A percentile compares a stretch with the other conserved stretches of the same genome.
phyloP scores from a whole-genome alignment of 108 stramenopile species.

The Fistulifera pelliculosa region DNA sequence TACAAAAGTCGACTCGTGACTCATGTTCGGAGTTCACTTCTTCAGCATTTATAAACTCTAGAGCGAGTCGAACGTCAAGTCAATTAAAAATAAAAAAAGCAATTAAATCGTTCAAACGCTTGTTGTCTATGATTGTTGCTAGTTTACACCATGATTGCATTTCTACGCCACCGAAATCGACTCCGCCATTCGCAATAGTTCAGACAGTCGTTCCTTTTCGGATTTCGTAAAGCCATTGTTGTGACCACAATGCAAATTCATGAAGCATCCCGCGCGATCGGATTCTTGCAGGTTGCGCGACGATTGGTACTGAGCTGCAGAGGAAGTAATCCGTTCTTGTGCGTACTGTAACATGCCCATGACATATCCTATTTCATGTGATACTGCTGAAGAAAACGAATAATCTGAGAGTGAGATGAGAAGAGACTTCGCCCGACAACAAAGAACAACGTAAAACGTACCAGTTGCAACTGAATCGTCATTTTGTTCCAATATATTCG shows the following conservation, averaged over 20 bases:
- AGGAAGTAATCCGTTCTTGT: constrained; percentile 42
- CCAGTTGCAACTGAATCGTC: constrained; percentile 16
- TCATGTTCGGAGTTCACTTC: no score
- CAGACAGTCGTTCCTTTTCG: constrained; percentile 44
- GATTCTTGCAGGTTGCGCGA: constrained; percentile 9
- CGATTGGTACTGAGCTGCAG: constrained; percentile 21
- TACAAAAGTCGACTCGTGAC: no score
- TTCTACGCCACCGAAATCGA: no score
- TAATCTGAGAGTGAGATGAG: not conserved
- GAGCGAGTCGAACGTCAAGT: no score
- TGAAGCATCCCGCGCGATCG: constrained; percentile 39
- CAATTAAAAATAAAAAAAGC: no score
- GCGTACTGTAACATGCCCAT: constrained; percentile 64
- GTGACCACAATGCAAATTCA: constrained; percentile 82
- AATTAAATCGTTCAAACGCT: no score
- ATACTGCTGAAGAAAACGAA: constrained; percentile 24
- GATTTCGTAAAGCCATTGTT: constrained; percentile 66
- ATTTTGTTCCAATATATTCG: constrained; percentile 24
- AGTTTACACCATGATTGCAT: no score
- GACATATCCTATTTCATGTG: constrained; percentile 51
- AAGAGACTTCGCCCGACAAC: not conserved
- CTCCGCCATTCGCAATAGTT: not conserved
- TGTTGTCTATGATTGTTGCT: no score
- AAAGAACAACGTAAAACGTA: constrained; percentile 8
- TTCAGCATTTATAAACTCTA: no score